A percentile compares a stretch with the other conserved stretches of the same genome.
phyloP scores from a whole-genome alignment of 306 rosid species.

The Albizia julibrissin region DNA sequence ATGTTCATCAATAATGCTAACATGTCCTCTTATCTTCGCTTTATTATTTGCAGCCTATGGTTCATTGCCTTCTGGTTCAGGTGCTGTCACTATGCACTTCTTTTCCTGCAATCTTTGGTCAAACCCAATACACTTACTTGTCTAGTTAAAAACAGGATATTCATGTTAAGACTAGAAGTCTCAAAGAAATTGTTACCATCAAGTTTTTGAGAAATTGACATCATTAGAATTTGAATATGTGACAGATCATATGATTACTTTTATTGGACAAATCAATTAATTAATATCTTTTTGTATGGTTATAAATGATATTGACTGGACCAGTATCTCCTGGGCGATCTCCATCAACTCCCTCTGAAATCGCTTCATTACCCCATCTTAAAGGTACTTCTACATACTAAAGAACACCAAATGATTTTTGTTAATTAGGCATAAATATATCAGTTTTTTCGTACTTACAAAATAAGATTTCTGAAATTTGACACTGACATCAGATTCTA shows the following conservation, averaged over 20 bases:
- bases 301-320: conserved; percentile 44
- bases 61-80: conserved; percentile 75
- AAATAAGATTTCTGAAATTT: background rate
- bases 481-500: conserved; percentile 7
- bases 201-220: background rate
- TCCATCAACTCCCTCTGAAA: conserved; percentile 51
- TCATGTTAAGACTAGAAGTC: background rate
- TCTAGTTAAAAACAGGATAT: background rate
- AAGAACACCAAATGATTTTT: background rate
- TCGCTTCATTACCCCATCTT: conserved; percentile 57
- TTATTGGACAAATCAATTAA: background rate
- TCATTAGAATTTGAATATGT: background rate
- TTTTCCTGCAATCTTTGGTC: background rate
- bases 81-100: conserved; percentile 41
- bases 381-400: conserved; percentile 43
- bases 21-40: background rate
- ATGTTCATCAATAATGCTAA: conserved; percentile 8
- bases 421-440: background rate
- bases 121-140: background rate
- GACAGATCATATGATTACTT: background rate
- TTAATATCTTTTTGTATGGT: background rate
- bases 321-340: conserved; percentile 56
- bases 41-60: conserved; percentile 51
- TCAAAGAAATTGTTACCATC: background rate
- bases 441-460: background rate